Evolutionary conservation across 2,329 filamentous ascomycete genomes (phyloP).

Genomic region (Colletotrichum melonis): DNA sequence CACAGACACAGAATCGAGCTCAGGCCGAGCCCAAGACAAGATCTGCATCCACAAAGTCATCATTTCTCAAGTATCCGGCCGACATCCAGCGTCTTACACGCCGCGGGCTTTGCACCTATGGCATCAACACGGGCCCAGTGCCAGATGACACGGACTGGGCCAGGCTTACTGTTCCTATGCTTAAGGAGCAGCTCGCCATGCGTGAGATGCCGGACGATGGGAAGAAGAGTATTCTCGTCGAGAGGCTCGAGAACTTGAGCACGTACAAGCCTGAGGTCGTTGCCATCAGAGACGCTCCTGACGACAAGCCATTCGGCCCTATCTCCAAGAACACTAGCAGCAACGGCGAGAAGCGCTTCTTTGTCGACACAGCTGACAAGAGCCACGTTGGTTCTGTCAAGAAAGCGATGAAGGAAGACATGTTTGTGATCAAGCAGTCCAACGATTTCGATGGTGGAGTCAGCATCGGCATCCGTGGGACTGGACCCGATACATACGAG

Average conservation of each 20-base stretch:
- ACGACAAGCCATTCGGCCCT: slow-evolving; percentile 3
- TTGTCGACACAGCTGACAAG: not conserved
- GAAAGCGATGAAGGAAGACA: slow-evolving; percentile 17
- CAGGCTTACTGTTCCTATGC: slow-evolving; percentile 15
- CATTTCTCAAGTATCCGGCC: slow-evolving; percentile 17
- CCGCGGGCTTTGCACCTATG: slow-evolving; percentile 22
- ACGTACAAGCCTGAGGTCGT: slow-evolving; percentile 6
- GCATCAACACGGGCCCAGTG: slow-evolving; percentile 27
- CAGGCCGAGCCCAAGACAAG: not conserved
- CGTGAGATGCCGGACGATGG: slow-evolving; percentile 11
- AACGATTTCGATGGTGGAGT: not conserved
- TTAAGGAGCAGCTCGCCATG: slow-evolving; percentile 32
- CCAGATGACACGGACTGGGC: slow-evolving; percentile 28
- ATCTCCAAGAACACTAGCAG: not conserved
- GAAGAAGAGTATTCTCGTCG: slow-evolving; percentile 18
- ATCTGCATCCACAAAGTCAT: not conserved
- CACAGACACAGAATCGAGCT: not conserved
- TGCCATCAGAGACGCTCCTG: not conserved
- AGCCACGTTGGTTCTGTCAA: slow-evolving; percentile 1
- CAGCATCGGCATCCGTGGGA: not conserved
- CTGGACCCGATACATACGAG: not conserved
- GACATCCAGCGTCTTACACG: slow-evolving; percentile 17
- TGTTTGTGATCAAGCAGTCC: slow-evolving; percentile 23
- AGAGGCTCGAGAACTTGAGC: slow-evolving; percentile 20
- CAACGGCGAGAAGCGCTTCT: slow-evolving; percentile 1